Evolutionary conservation across 768 basidiomycete genomes (phyloP), one percentile per base, ranked within the genome.

Genomic region (Lanmaoa pseudosensibilis): DNA sequence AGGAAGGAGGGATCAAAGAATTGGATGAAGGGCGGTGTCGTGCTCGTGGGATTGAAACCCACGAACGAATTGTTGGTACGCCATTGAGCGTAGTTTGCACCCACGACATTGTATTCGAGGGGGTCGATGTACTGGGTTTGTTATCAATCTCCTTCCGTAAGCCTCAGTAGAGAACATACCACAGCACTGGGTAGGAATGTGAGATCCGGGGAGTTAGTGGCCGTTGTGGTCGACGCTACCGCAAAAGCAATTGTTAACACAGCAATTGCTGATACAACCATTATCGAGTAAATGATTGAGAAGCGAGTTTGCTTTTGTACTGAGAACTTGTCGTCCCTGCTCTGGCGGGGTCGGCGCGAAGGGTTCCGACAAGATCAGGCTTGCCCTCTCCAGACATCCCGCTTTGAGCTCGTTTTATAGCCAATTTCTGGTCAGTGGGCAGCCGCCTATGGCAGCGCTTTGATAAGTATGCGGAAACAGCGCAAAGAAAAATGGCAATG

Each of bases 31-130:
- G 45, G 45, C 8, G 27, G 12, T 11, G 45, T 46, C 27, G 45
- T n/a, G 27, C 30, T n/a, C 10, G 84, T 85, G 2, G 86, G 88
- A 61, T 86, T 85, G 71, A 85, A 83, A 46, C 78, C 75, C 13
- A 75, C 64, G 30, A 65, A 70, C 38, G 77, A 78, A 11, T 78
- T 21, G 33, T 73, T 70, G 33, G 61, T 63, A 32, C 71, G 63
- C 55, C 77, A 74, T 56, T 71, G 72, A 5, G 67, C 25, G 54
- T 77, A 71, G 75, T 73, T 77, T 16, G 74, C 61, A 7, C 79
- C 79, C 9, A 86, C 64, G 11, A 85, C 85, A 18, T 79, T 78
- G 57, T 83, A 83, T 3, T 77, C 72, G 9, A 67, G 74, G 27
- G 82, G 81, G 55, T 83, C 74, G 37, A 84, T 65, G 46, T 80